A percentile compares a stretch with the other conserved stretches of the same genome.
These are phyloP conservation scores for Aphanocladium album DNA, from an alignment of 2,329 filamentous ascomycete species.

Conservation along the genomic window DNA sequence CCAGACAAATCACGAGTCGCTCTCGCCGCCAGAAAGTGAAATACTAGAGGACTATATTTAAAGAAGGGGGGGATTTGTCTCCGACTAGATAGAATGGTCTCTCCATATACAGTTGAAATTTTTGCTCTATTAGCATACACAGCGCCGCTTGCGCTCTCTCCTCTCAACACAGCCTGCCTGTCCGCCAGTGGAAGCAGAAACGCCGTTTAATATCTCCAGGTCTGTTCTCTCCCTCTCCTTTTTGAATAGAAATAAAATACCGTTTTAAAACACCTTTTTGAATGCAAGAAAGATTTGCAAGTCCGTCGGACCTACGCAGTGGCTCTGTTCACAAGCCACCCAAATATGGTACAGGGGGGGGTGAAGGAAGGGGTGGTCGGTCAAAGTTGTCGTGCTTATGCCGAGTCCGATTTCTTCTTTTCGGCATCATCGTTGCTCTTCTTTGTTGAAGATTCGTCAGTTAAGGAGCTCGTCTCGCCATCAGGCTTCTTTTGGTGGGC, in stretches of 20 bases:
- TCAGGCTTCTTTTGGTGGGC: constrained; percentile 41
- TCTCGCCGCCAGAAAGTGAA: neutral
- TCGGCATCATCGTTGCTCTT: constrained; percentile 21
- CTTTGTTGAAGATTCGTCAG: constrained; percentile 10
- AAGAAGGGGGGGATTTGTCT: constrained; percentile 5
- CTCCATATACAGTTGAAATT: constrained; percentile 10
- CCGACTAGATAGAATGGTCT: constrained; percentile 4
- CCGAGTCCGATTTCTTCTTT: constrained; percentile 16
- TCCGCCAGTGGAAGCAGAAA: constrained; percentile 3
- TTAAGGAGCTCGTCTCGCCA: constrained; percentile 20
- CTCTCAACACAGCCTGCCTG: neutral
- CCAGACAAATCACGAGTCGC: neutral
- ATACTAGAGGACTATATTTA: neutral
- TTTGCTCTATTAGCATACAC: constrained; percentile 9
- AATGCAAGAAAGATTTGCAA: constrained; percentile 6
- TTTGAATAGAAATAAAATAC: neutral
- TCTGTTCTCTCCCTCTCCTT: neutral
- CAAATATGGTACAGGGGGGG: constrained; percentile 8
- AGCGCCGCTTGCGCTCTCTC: neutral
- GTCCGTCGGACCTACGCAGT: neutral
- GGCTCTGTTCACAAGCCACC: neutral
- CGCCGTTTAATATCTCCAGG: neutral
- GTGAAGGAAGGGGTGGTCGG: no score
- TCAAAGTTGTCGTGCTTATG: neutral
- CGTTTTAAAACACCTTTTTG: constrained; percentile 11